These are phyloP conservation scores for Lactifluus volemus DNA, from an alignment of 768 basidiomycete genomes.

Conservation along the genomic window DNA sequence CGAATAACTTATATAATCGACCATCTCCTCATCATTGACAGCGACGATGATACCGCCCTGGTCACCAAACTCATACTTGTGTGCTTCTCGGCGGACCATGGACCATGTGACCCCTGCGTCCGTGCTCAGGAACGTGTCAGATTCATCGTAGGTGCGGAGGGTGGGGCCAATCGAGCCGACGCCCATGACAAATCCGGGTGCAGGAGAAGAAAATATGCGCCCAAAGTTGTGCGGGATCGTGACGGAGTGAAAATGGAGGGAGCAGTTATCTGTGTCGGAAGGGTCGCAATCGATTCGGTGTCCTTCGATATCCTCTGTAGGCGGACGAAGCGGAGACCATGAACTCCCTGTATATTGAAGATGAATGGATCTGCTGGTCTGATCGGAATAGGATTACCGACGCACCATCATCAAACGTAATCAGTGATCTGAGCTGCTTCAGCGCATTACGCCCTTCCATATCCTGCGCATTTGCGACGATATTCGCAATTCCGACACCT, in stretches of 20 bases:
- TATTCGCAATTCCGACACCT: constrained; percentile 86
- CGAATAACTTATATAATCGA: constrained; percentile 65
- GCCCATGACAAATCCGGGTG: constrained; percentile 94
- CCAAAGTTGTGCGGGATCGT: constrained; percentile 91
- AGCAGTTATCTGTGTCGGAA: constrained; percentile 50
- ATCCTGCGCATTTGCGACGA: constrained; percentile 75
- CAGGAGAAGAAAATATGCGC: constrained; percentile 88
- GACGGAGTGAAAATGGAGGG: constrained; percentile 89
- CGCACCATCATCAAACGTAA: constrained; percentile 85
- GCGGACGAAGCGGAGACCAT: constrained; percentile 64
- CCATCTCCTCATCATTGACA: constrained; percentile 77
- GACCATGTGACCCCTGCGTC: constrained; percentile 86
- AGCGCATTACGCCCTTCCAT: constrained; percentile 59
- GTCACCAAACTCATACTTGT: constrained; percentile 97
- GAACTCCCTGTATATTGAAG: constrained; percentile 38
- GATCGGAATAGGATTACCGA: not conserved
- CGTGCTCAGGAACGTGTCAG: constrained; percentile 88
- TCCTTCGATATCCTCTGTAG: constrained; percentile 50
- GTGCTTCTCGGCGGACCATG: constrained; percentile 65
- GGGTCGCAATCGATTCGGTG: constrained; percentile 55
- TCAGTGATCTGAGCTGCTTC: constrained; percentile 70
- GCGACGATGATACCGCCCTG: constrained; percentile 70
- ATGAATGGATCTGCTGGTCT: not conserved
- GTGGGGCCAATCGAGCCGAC: constrained; percentile 77
- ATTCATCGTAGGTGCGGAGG: constrained; percentile 68